phyloP scores from a whole-genome alignment of 768 basidiomycete genomes.

The Suillus placidus region DNA sequence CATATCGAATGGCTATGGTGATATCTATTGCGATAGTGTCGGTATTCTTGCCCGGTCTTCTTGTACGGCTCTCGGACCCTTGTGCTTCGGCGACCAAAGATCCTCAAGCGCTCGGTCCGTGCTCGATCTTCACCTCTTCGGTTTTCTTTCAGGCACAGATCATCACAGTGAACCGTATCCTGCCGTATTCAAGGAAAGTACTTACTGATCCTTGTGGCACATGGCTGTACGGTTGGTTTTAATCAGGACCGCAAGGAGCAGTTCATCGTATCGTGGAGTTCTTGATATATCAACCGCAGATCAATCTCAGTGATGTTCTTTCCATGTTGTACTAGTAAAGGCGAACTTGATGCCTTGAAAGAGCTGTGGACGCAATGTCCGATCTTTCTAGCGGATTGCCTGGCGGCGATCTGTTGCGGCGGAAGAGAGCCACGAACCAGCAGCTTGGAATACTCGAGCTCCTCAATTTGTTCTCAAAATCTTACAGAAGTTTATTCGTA shows the following conservation, averaged over 20 bases:
- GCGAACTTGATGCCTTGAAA: background rate
- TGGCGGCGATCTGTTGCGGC: too few relatives aligned
- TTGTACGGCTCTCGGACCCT: conserved; percentile 6
- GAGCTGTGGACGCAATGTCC: background rate
- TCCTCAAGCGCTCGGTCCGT: background rate
- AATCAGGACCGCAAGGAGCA: background rate
- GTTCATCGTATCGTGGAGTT: background rate
- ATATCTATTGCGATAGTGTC: conserved; percentile 1
- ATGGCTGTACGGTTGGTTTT: background rate
- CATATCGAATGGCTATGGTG: background rate
- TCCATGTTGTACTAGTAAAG: background rate
- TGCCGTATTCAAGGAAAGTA: background rate
- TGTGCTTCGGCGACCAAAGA: conserved; percentile 1
- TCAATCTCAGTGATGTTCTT: background rate
- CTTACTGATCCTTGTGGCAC: background rate
- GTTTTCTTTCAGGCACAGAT: background rate
- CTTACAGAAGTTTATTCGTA: background rate
- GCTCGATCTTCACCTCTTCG: background rate
- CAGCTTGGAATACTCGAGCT: background rate
- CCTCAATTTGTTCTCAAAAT: conserved; percentile 2
- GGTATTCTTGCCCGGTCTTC: conserved; percentile 7
- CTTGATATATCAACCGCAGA: background rate
- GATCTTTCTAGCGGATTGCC: background rate
- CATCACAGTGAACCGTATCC: background rate
- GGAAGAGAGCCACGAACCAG: background rate